Conservation (phyloP, 2,329 filamentous ascomycete species). For the Parascedosporium putredinis region DNA sequence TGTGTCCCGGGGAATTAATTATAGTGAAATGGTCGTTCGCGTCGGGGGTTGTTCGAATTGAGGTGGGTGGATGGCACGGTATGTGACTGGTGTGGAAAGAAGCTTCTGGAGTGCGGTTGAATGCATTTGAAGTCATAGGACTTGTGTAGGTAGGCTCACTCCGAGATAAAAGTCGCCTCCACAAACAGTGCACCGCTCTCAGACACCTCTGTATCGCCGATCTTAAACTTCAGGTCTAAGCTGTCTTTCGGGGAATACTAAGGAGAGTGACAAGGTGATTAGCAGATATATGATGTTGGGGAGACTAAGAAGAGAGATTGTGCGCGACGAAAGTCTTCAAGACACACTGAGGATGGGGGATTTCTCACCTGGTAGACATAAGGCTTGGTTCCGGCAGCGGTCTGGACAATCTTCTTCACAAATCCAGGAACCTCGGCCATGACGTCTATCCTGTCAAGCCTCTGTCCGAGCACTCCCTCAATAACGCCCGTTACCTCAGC, state of each 20-base stretch:
- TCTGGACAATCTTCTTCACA: constrained; percentile 85
- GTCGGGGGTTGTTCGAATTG: no score
- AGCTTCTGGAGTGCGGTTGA: no score
- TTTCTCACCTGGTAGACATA: constrained; percentile 95
- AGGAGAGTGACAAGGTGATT: constrained; percentile 11
- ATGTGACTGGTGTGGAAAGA: no score
- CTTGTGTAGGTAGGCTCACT: constrained; percentile 17
- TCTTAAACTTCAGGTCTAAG: constrained; percentile 69
- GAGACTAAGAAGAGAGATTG: no score
- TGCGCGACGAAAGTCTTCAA: no score
- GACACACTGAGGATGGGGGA: no score
- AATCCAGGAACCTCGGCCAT: constrained; percentile 95
- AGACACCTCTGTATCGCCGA: constrained; percentile 65
- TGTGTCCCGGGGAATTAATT: not conserved
- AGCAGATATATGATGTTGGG: no score
- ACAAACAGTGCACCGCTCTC: constrained; percentile 74
- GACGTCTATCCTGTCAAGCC: constrained; percentile 73
- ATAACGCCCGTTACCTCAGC: constrained; percentile 61
- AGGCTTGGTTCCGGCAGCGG: constrained; percentile 82
- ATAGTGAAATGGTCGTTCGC: not conserved
- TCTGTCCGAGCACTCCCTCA: constrained; percentile 56
- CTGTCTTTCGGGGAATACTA: constrained; percentile 60
- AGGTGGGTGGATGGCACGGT: no score
- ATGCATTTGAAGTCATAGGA: not conserved
- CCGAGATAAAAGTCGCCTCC: constrained; percentile 95